Base-by-base conservation (phyloP, 1,139 yeast genomes). In the Protomyces gravidus region DNA sequence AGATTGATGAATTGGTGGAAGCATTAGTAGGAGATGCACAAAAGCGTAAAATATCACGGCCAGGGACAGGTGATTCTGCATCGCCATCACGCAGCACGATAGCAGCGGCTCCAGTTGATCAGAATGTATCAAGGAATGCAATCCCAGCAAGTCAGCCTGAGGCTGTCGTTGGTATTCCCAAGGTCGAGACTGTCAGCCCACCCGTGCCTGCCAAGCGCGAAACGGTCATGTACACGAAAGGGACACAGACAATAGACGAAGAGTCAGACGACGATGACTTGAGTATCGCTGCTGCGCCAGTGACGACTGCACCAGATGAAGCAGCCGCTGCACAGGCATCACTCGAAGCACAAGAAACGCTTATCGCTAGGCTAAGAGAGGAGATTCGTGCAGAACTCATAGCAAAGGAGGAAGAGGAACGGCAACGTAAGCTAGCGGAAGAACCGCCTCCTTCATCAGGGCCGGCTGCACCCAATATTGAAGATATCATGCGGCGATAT, bases 201-300 rank as follows among this genome's bases (percentile, higher is more conserved):
- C 2, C 19, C 13, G 19, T 27, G 19, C 50, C n/a, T n/a, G 50
- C 13, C n/a, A 45, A 45, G 55, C 36, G 23, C 28, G 57, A 33
- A 28, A 55, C 56, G 7, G 55, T 64, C 2, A 60, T 63, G 30
- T 68, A 68, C 60, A 68, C 66, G 45, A 69, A 70, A 56, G 66
- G 67, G 9, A 66, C 71, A 2, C 72, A 70, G 53, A 68, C 71
- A 0, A 17, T 26, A 7, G 33, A 27, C 13, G 49, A 42, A 23
- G 55, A 48, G 11, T 26, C 53, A 3, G 42, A 36, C 19, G 45
- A 50, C n/a, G 21, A 50, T 5, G 46, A 42, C 5, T 15, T 13
- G 11, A 15, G n/a, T 30, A 5, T 30, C n/a, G 36, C 36, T 15
- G 36, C 36, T 3, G 36, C 36, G 36, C n/a, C n/a, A n/a, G n/a